Evolutionary conservation across 2,329 filamentous ascomycete species (phyloP).

Genomic region (Thermoascus crustaceus): DNA sequence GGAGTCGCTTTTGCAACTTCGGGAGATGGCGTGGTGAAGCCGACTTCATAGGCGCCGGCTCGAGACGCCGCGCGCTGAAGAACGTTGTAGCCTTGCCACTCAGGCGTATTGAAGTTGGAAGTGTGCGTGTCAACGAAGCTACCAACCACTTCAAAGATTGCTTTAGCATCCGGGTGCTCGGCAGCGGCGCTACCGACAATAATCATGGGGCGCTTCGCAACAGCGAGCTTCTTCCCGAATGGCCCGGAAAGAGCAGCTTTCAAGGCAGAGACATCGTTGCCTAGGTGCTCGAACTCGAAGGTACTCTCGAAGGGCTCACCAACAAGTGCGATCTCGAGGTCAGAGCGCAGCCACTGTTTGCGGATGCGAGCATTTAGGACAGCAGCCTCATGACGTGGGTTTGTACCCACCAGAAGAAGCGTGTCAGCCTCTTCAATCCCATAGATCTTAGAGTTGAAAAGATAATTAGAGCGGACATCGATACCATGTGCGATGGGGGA

Average conservation of each 20-base stretch:
- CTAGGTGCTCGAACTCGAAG: conserved; percentile 90
- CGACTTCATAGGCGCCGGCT: conserved; percentile 88
- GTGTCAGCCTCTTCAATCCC: conserved; percentile 90
- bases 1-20: conserved; percentile 75
- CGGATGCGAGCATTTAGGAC: conserved; percentile 93
- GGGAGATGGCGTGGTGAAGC: conserved; percentile 78
- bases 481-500: conserved; percentile 83
- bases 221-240: conserved; percentile 86
- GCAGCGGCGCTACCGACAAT: conserved; percentile 86
- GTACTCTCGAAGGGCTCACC: conserved; percentile 89
- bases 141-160: conserved; percentile 86
- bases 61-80: conserved; percentile 89
- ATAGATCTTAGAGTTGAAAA: conserved; percentile 92
- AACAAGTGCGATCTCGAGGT: conserved; percentile 84
- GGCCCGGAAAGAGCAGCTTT: conserved; percentile 77
- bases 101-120: conserved; percentile 72
- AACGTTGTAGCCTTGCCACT: conserved; percentile 98
- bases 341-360: conserved; percentile 95
- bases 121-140: conserved; percentile 90
- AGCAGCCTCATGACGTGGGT: conserved; percentile 89
- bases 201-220: conserved; percentile 91
- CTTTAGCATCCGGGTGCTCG: conserved; percentile 84
- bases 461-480: conserved; percentile 87
- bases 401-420: conserved; percentile 88
- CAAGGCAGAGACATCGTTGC: conserved; percentile 66